phyloP scores from a whole-genome alignment of 225 moss, liverwort and hornwort species.

The Physcomitrium patens region DNA sequence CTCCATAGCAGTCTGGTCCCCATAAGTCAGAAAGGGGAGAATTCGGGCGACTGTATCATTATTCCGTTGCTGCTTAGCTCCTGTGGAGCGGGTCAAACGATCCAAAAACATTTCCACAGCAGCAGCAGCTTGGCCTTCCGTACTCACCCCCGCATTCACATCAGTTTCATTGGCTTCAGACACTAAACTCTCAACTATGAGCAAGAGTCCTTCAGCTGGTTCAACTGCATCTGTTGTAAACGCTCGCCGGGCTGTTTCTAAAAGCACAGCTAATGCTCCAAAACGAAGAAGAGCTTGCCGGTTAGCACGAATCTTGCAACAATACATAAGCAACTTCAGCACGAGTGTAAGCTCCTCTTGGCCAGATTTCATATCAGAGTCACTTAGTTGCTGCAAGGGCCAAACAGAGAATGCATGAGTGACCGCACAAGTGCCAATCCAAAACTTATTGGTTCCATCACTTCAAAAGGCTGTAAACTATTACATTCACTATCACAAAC shows the following conservation, averaged over 20 bases:
- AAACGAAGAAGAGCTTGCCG: slow-evolving; percentile 84
- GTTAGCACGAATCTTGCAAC: slow-evolving; percentile 97
- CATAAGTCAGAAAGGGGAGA: slow-evolving; percentile 93
- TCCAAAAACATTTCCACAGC: slow-evolving; percentile 99
- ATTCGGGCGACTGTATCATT: slow-evolving; percentile 98
- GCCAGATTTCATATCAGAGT: slow-evolving; percentile 85
- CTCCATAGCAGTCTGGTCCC: slow-evolving; percentile 98
- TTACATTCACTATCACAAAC: not conserved
- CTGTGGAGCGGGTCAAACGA: slow-evolving; percentile 87
- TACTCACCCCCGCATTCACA: slow-evolving; percentile 75
- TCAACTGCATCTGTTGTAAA: slow-evolving; percentile 97
- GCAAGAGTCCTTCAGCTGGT: slow-evolving; percentile 97
- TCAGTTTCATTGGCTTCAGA: slow-evolving; percentile 99
- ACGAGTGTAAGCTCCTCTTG: slow-evolving; percentile 96
- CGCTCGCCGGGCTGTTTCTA: slow-evolving; percentile 89
- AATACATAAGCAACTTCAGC: slow-evolving; percentile 98
- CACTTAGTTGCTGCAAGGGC: slow-evolving; percentile 84
- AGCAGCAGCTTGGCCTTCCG: slow-evolving; percentile 90
- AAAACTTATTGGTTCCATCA: not conserved
- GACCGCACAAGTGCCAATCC: slow-evolving; percentile 14
- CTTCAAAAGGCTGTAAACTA: not conserved
- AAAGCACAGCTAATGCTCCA: slow-evolving; percentile 83
- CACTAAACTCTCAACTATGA: slow-evolving; percentile 98
- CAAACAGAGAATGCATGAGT: slow-evolving; percentile 32
- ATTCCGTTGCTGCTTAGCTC: slow-evolving; percentile 92